A percentile compares a stretch with the other conserved stretches of the same genome.
These are phyloP conservation scores for Cystoderma amianthinum DNA, from an alignment of 768 basidiomycete species.

Conservation along the genomic window DNA sequence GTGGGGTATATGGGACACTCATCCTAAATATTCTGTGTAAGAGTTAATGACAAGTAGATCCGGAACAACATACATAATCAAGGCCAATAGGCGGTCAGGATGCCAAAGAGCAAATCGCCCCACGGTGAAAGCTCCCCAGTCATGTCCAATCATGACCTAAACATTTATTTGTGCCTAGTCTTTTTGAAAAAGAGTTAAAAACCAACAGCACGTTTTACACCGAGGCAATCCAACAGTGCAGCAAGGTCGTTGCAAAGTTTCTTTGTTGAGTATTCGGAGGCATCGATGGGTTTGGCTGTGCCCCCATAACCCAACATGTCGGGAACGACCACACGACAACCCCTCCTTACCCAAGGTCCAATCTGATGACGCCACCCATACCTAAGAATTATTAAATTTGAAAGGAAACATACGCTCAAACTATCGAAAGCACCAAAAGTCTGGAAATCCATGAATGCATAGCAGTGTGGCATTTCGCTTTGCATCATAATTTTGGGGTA, in stretches of 20 bases:
- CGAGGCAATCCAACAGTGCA: slow-evolving; percentile 55
- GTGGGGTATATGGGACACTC: slow-evolving; percentile 63
- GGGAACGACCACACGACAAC: slow-evolving; percentile 57
- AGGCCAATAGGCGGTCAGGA: slow-evolving; percentile 51
- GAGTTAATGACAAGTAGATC: not conserved
- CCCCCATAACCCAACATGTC: slow-evolving; percentile 63
- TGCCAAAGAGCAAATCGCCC: slow-evolving; percentile 69
- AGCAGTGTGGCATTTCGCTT: slow-evolving; percentile 44
- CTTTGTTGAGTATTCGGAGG: slow-evolving; percentile 52
- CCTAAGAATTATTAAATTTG: slow-evolving; percentile 22
- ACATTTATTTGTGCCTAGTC: not conserved
- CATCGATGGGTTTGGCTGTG: slow-evolving; percentile 52
- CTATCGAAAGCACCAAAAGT: slow-evolving; percentile 31
- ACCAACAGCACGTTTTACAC: slow-evolving; percentile 47
- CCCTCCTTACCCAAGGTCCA: slow-evolving; percentile 54
- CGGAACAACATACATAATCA: slow-evolving; percentile 45
- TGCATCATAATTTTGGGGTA: slow-evolving; percentile 36
- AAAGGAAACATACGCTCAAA: not conserved
- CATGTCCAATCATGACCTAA: slow-evolving; percentile 69
- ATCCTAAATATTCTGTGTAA: slow-evolving; percentile 31
- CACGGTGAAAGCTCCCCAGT: slow-evolving; percentile 69
- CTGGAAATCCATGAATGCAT: slow-evolving; percentile 81
- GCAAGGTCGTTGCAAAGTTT: slow-evolving; percentile 55
- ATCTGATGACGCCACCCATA: slow-evolving; percentile 78
- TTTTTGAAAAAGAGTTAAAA: not conserved